phyloP scores from a whole-genome alignment of 1,284 basidiomycete genomes.

The Schizophyllum commune region DNA sequence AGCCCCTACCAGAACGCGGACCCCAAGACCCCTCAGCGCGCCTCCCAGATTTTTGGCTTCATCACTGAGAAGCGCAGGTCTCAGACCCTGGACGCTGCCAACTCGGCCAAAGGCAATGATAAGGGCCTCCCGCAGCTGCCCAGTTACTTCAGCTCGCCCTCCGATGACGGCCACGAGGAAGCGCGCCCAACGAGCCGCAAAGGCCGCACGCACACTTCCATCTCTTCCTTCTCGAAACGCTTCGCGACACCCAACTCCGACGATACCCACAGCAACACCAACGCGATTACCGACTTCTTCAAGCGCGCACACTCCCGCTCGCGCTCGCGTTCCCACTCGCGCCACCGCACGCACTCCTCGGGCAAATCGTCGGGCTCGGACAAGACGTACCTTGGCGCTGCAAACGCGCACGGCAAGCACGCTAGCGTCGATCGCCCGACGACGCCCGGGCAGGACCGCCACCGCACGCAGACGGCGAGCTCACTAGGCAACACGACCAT shows the following conservation, averaged over 20 bases:
- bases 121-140: conserved; percentile 26
- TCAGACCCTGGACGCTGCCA: conserved; percentile 20
- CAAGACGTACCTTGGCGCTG: neutral
- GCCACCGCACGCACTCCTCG: conserved; percentile 2
- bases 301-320: conserved; percentile 23
- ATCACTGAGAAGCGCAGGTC: conserved; percentile 36
- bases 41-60: conserved; percentile 64
- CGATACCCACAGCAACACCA: neutral
- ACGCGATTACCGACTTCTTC: conserved; percentile 1
- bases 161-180: conserved; percentile 15
- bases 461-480: conserved; percentile 15
- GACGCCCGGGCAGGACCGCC: conserved; percentile 10
- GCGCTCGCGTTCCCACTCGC: conserved; percentile 23
- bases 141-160: conserved; percentile 28
- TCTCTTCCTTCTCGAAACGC: conserved; percentile 11
- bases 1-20: conserved; percentile 24
- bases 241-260: neutral
- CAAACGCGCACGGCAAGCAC: neutral
- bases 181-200: conserved; percentile 16
- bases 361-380: conserved; percentile 21
- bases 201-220: conserved; percentile 20
- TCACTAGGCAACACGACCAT: neutral
- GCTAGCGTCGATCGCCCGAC: neutral
- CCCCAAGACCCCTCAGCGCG: conserved; percentile 48
- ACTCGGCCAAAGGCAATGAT: neutral